phyloP scores from a whole-genome alignment of 345 rosid species.

The Gossypium longicalyx region DNA sequence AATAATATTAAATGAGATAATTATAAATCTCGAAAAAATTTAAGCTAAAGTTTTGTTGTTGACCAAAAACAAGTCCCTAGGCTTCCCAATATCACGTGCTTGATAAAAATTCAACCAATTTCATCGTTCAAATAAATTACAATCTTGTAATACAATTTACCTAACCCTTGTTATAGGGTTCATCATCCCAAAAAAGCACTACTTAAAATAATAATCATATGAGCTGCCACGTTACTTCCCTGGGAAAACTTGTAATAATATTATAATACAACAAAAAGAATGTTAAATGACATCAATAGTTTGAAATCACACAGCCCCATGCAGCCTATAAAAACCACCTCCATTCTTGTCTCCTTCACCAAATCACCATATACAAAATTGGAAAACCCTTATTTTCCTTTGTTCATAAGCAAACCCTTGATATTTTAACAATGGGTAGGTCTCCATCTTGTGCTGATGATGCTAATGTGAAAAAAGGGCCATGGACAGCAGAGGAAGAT shows the following conservation, averaged over 20 bases:
- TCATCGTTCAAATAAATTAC: background rate
- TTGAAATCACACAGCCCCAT: constrained; percentile 16
- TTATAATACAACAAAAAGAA: background rate
- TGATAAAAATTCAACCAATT: background rate
- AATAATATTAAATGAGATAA: fast-evolving
- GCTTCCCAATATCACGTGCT: background rate
- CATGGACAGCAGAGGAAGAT: constrained; percentile 83
- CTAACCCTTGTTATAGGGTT: constrained; percentile 18
- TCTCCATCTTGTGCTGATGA: constrained; percentile 45
- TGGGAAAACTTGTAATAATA: constrained; percentile 9
- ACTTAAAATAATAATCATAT: background rate
- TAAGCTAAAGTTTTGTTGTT: background rate
- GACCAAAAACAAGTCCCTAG: background rate
- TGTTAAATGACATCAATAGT: constrained; percentile 17
- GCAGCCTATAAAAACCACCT: constrained; percentile 21
- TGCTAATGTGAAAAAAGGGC: constrained; percentile 62
- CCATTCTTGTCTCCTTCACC: background rate
- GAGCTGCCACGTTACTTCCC: constrained; percentile 11
- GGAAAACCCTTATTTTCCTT: background rate
- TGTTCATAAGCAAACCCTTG: background rate
- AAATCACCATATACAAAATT: background rate
- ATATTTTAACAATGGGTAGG: constrained; percentile 35
- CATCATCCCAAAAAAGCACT: background rate
- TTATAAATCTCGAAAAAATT: no score
- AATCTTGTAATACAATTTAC: constrained; percentile 3